A percentile compares a stretch with the other conserved stretches of the same genome.
phyloP scores from a whole-genome alignment of 306 rosid species.

The Quercus agrifolia region DNA sequence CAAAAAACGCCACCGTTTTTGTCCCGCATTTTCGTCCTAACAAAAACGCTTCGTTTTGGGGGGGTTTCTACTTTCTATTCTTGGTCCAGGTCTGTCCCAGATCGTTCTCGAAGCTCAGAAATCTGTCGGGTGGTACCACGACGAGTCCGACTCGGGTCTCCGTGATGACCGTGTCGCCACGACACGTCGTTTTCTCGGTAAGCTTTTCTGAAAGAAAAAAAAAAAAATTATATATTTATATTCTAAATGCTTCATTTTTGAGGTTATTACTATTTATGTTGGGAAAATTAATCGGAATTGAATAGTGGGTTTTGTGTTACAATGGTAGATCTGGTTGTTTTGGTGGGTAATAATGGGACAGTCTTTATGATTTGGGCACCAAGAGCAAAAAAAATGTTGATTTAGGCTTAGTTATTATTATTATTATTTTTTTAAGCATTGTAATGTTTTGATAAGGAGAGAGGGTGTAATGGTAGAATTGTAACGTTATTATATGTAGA shows the following conservation, averaged over 20 bases:
- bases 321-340: constrained; percentile 2
- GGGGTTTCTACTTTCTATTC: background rate
- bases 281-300: no score
- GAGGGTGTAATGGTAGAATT: background rate
- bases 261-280: no score
- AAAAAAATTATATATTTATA: no score
- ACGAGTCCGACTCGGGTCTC: constrained; percentile 48
- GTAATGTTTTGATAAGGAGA: background rate
- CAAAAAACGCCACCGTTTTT: background rate
- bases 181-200: constrained; percentile 30
- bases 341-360: background rate
- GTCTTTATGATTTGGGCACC: no score
- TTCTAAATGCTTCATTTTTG: background rate
- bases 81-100: constrained; percentile 65
- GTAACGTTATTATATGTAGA: background rate
- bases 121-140: constrained; percentile 76
- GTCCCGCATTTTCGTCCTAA: background rate
- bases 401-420: no score
- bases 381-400: no score
- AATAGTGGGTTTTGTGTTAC: background rate
- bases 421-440: background rate
- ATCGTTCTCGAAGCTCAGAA: constrained; percentile 82
- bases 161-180: constrained; percentile 14
- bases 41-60: background rate
- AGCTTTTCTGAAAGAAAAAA: constrained; percentile 16